Evolutionary conservation across 2,329 filamentous ascomycete genomes (phyloP), one percentile per base, ranked within the genome.

Genomic region (Metarhizium humberi): DNA sequence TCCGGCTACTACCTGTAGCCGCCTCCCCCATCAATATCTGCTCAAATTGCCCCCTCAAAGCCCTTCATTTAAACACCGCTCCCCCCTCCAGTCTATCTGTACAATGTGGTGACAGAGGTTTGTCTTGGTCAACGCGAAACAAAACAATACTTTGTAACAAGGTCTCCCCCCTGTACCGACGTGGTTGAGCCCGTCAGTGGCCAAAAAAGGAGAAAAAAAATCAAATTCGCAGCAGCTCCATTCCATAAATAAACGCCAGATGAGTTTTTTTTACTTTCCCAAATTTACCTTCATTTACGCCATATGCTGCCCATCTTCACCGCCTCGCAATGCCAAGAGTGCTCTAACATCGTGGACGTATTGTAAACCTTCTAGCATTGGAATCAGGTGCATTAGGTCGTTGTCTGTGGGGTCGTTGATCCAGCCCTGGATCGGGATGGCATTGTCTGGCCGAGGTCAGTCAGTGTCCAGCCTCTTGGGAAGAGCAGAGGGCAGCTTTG

Each of bases 371-470:
- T 99, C 94, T 48, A 99, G 78, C 64, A 97, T 78, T 36, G 94
- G 94, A 56, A 99, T 85, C 57, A 99, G 79, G 71, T 97, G 90
- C 71, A 97, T 80, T 61, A 99, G 78, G 68, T 96, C 92, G 69
- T 92, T 94, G 73, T 99, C 94, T 30, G 94, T 97, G 25, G 94
- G 94, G 73, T 99, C 94, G 71, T 87, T 96, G 74, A 99, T 97
- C 94, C 94, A 99, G 67, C 94, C 94, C 75, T 97, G 92, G 68
- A 99, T 97, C 3, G 94, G 94, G 66, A 99, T 96, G 52, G 94
- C 94, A 74, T 99, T 99, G 71, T 99, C 94, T 99, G 66, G 6
- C 60, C 61, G 48, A 25, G 34, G 46, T 53, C 54, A 51, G 30
- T 30, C 54, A 51, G 30, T 30, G 32, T 38, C 20, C 18, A 18